phyloP scores from a whole-genome alignment of 352 stramenopile genomes.

The Pythium guiyangense region DNA sequence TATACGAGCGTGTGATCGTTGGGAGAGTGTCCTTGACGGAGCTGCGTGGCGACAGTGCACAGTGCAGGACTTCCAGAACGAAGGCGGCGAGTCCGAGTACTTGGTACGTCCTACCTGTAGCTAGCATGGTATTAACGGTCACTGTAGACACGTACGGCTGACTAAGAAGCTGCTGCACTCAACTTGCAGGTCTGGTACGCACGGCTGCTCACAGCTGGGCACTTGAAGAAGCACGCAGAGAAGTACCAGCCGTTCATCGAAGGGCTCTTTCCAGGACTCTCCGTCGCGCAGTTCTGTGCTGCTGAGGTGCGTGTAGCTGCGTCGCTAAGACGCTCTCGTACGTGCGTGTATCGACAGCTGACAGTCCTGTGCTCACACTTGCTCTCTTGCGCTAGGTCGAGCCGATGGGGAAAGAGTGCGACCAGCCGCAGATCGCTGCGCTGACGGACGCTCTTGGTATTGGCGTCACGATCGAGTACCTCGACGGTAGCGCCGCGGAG shows the following conservation, averaged over 20 bases:
- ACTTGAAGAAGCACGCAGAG: constrained; percentile 86
- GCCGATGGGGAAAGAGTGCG: constrained; percentile 92
- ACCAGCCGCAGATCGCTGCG: constrained; percentile 90
- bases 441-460: constrained; percentile 90
- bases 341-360: neutral
- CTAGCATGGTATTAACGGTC: too few relatives aligned
- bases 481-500: constrained; percentile 77
- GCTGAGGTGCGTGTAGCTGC: constrained; percentile 34
- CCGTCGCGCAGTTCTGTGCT: constrained; percentile 82
- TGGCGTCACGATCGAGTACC: constrained; percentile 90
- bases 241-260: constrained; percentile 90
- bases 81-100: constrained; percentile 84
- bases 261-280: constrained; percentile 69
- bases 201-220: constrained; percentile 73
- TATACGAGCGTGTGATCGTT: neutral
- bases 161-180: too few relatives aligned
- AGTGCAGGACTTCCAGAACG: constrained; percentile 80
- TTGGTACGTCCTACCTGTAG: constrained; percentile 25
- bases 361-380: neutral
- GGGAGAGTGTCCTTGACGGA: constrained; percentile 19
- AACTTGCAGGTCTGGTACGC: constrained; percentile 76
- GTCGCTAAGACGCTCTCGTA: neutral
- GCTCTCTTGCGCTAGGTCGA: constrained; percentile 65
- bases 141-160: too few relatives aligned
- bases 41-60: constrained; percentile 21